These are phyloP conservation scores for Annona cherimola DNA, from an alignment of 164 flowering plant genomes.

Conservation along the genomic window DNA sequence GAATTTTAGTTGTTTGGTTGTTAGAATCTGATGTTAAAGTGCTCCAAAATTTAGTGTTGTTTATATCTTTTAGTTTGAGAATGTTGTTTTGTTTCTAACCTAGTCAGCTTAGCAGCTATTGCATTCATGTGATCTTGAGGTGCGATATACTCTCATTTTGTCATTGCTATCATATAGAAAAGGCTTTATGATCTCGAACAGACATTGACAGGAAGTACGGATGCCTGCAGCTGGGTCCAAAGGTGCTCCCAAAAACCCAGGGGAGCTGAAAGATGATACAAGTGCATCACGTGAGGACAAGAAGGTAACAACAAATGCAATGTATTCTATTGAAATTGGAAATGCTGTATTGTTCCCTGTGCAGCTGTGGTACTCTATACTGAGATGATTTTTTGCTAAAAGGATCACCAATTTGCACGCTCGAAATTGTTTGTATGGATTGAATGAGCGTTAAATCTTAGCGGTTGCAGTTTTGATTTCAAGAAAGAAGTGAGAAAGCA, in stretches of 20 bases:
- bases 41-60: too few species aligned
- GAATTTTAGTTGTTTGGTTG: too few species aligned
- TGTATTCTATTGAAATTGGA: neutral
- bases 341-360: too few species aligned
- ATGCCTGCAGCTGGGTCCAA: constrained; percentile 96
- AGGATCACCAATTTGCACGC: too few species aligned
- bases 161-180: neutral
- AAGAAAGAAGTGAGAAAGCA: too few species aligned
- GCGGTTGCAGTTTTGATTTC: too few species aligned
- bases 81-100: constrained; percentile 1
- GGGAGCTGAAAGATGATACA: constrained; percentile 90
- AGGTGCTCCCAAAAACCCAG: constrained; percentile 66
- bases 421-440: too few species aligned
- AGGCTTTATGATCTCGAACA: constrained; percentile 12
- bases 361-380: too few species aligned
- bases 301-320: constrained; percentile 31
- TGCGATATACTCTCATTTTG: neutral
- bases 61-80: neutral
- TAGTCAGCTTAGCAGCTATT: neutral
- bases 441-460: too few species aligned
- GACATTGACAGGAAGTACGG: constrained; percentile 77
- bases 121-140: neutral
- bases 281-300: constrained; percentile 82
- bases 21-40: too few species aligned
- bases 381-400: too few species aligned